Base-by-base conservation (phyloP, 352 stramenopile genomes). In the Blastocystis hominis region DNA sequence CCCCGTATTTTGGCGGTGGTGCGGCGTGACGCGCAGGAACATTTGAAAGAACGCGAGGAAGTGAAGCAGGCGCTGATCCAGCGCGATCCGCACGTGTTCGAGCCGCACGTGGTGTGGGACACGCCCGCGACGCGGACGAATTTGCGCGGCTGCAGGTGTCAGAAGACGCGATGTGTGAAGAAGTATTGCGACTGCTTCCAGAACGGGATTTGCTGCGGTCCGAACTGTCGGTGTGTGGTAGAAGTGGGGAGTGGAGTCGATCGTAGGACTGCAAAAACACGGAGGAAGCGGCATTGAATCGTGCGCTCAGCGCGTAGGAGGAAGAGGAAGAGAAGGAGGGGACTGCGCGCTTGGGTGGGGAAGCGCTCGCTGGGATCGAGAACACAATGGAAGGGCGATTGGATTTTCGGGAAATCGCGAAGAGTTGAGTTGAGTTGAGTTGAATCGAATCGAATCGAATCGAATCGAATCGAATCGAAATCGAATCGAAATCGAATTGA, bases 171-270 rank as follows among this genome's bases (percentile, higher is more conserved):
- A 76, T 98, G 95, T 92, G 90, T 98, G 38, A 98, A 98, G 90
- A 98, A 98, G 87, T 94, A 98, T 91, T 98, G 96, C 91, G 95
- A 98, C 90, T 98, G 96, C 90, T 98, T 97, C 77, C 93, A 95
- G 88, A 92, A 92, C 0, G 93, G 93, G 9, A 92, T 96, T 9
- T 89, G 90, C 17, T 96, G 93, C 64, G 92, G 92, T 34, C 92
- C 94, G 72, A 94, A 94, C 88, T 96, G 93, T 87, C 91, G 92
- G 13, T 96, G 93, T 81, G 91, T 93, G 53, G 92, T 90, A 92
- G 97, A 90, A 95, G 94, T 90, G 92, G 86, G 86, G 93, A 93
- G 77, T 91, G 89, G 91, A 97, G 95, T 89, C 94, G 93, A 17
- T 90, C 91, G 36, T 92, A 95, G 63, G 94, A 98, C 77, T 98